Percentiles rank a stretch among this genome's conserved stretches.
Evolutionary conservation across 2,329 filamentous ascomycete genomes (phyloP).

Genomic region (Xylariaceae sp.): DNA sequence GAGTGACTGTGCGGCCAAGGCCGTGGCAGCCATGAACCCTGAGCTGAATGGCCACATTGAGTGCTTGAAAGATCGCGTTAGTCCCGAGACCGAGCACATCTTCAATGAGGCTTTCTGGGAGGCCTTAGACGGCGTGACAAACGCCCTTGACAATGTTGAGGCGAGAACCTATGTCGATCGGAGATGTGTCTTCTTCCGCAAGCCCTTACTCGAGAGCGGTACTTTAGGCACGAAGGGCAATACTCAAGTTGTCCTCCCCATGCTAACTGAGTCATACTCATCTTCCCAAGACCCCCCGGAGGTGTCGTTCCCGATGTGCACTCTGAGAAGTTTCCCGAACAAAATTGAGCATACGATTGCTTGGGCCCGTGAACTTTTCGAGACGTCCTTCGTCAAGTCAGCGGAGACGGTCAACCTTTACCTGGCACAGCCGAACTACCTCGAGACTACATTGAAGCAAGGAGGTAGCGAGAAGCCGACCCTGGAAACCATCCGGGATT

Average conservation of each 20-base stretch:
- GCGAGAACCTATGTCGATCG: conserved; percentile 94
- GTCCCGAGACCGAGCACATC: conserved; percentile 84
- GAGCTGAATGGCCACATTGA: conserved; percentile 83
- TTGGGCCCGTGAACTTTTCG: conserved; percentile 94
- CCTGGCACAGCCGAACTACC: conserved; percentile 83
- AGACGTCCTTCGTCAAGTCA: conserved; percentile 87
- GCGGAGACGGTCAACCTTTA: conserved; percentile 94
- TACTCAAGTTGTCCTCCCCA: conserved; percentile 89
- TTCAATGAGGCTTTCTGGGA: conserved; percentile 96
- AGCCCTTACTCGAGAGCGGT: conserved; percentile 91
- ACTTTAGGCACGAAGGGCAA: conserved; percentile 99
- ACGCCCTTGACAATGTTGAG: conserved; percentile 95
- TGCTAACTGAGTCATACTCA: conserved; percentile 93
- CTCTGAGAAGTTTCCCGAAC: conserved; percentile 94
- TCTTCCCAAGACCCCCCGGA: conserved; percentile 96
- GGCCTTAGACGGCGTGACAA: conserved; percentile 83
- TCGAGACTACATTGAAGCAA: conserved; percentile 83
- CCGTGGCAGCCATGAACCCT: conserved; percentile 94
- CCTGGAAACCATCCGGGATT: conserved; percentile 83
- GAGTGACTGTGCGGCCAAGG: conserved; percentile 86
- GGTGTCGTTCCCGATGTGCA: conserved; percentile 99
- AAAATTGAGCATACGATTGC: conserved; percentile 98
- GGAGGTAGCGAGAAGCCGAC: conserved; percentile 93
- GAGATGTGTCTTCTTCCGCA: conserved; percentile 96
- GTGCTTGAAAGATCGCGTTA: conserved; percentile 83